These are phyloP conservation scores for Stagonosporopsis tanaceti DNA, from an alignment of 2,329 filamentous ascomycete genomes.

Conservation along the genomic window DNA sequence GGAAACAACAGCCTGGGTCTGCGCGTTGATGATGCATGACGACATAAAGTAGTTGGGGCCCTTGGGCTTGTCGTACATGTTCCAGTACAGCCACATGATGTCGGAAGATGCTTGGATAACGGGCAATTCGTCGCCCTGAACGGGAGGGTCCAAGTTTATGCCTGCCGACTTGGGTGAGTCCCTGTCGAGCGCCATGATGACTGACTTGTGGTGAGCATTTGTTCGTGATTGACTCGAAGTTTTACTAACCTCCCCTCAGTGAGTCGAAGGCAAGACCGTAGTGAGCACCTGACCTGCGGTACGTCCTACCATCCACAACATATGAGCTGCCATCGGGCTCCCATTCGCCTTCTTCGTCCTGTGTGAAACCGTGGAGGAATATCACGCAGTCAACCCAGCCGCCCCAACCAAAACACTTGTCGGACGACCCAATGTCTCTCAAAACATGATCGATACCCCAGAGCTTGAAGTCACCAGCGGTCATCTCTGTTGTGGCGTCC, in stretches of 20 bases:
- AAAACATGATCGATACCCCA: slow-evolving; percentile 7
- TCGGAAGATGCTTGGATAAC: slow-evolving; percentile 8
- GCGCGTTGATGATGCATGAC: slow-evolving; percentile 7
- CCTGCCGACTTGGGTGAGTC: slow-evolving; percentile 4
- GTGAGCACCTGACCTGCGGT: slow-evolving; percentile 4
- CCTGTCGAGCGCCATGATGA: slow-evolving; percentile 11
- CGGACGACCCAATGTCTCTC: background rate
- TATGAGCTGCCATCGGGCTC: background rate
- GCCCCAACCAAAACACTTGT: background rate
- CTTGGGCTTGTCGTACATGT: background rate
- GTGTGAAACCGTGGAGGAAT: slow-evolving; percentile 1
- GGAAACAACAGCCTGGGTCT: slow-evolving; percentile 2
- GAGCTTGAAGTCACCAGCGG: background rate
- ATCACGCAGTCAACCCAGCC: slow-evolving; percentile 1
- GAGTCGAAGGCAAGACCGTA: slow-evolving; percentile 5
- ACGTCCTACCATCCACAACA: background rate
- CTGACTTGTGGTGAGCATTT: background rate
- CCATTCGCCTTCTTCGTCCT: background rate
- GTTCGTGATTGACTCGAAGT: background rate
- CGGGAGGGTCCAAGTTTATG: background rate
- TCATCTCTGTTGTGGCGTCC: background rate
- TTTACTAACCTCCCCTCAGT: background rate
- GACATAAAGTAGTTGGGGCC: slow-evolving; percentile 8
- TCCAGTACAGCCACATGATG: slow-evolving; percentile 10
- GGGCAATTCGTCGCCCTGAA: slow-evolving; percentile 7